Evolutionary conservation across 2,329 filamentous ascomycete genomes (phyloP), one percentile per base, ranked within the genome.

Genomic region (Pseudogymnoascus pannorum): DNA sequence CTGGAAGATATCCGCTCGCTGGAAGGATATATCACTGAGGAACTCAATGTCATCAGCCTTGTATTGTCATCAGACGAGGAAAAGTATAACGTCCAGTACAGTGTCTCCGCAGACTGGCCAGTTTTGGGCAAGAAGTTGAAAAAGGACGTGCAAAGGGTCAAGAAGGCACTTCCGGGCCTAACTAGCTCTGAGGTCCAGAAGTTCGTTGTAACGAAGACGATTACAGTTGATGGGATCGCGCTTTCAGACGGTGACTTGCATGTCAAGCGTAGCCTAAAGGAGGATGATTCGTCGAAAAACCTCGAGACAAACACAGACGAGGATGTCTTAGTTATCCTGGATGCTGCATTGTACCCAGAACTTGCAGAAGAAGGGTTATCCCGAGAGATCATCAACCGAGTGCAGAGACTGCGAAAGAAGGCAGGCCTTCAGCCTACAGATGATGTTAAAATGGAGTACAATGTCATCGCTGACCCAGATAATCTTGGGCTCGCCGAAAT

Each of bases 71-170:
- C 84, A 6, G 92, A 97, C 66, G 94, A 97, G 76, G 87, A 85
- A 61, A 90, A 88, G 73, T 97, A 97, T 78, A 90, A 92, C 60
- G 92, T 99, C 51, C 87, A 94, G 72, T 96, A 97, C 77, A 91
- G 89, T 64, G 91, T 93, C 14, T 85, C 84, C 38, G 92, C 92
- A 6, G 94, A 99, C 75, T 97, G 94, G 88, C 92, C 94, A 12
- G 88, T 90, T 2, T 81, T 99, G 14, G 94, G 94, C 66, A 96
- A 96, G 83, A 97, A 97, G 78, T 82, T 97, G 68, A 96, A 96
- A 81, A 97, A 96, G 76, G 92, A 97, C 70, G 90, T 92, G 66
- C 85, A 87, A 66, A 91, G 88, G 72, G 92, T 97, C 68, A 95
- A 95, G 80, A 95, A 93, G 77, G 92, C 90, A 2, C 78, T 99